Evolutionary conservation across 2,329 filamentous ascomycete genomes (phyloP).

Genomic region (Lanzia echinophila): DNA sequence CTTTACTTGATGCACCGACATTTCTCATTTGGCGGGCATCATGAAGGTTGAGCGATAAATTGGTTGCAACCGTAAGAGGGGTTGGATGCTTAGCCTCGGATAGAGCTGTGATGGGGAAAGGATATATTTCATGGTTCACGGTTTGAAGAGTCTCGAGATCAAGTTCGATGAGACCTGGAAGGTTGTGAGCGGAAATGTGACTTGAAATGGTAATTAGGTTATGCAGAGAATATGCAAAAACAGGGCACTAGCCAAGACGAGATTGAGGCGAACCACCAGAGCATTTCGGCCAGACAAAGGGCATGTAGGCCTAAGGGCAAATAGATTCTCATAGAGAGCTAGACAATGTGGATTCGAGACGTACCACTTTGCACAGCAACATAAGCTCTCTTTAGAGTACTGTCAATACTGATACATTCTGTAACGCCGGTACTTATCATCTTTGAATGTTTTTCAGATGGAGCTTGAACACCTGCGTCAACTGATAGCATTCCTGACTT

Average conservation of each 20-base stretch:
- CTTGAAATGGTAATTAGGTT: not conserved
- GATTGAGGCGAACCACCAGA: not conserved
- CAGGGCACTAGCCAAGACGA: not conserved
- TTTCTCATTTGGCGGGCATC: slow-evolving; percentile 53
- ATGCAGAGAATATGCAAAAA: not conserved
- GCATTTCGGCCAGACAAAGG: no score
- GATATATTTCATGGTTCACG: slow-evolving; percentile 63
- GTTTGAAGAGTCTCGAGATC: slow-evolving; percentile 69
- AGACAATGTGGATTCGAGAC: slow-evolving; percentile 18
- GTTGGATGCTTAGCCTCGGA: slow-evolving; percentile 60
- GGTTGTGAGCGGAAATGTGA: not conserved
- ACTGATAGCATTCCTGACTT: slow-evolving; percentile 59
- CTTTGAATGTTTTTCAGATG: slow-evolving; percentile 45
- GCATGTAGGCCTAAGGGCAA: no score
- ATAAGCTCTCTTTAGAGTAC: slow-evolving; percentile 59
- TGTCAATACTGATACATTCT: slow-evolving; percentile 79
- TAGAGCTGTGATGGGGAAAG: slow-evolving; percentile 76
- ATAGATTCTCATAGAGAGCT: no score
- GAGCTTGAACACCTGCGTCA: slow-evolving; percentile 38
- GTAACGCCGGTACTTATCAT: slow-evolving; percentile 67
- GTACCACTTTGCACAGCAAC: slow-evolving; percentile 69
- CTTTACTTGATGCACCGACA: slow-evolving; percentile 15
- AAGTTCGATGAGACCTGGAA: slow-evolving; percentile 64
- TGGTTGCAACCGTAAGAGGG: slow-evolving; percentile 79
- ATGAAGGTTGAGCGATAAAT: slow-evolving; percentile 72